Base-by-base conservation (phyloP, 768 basidiomycete species). In the Pleurotus ostreatus region DNA sequence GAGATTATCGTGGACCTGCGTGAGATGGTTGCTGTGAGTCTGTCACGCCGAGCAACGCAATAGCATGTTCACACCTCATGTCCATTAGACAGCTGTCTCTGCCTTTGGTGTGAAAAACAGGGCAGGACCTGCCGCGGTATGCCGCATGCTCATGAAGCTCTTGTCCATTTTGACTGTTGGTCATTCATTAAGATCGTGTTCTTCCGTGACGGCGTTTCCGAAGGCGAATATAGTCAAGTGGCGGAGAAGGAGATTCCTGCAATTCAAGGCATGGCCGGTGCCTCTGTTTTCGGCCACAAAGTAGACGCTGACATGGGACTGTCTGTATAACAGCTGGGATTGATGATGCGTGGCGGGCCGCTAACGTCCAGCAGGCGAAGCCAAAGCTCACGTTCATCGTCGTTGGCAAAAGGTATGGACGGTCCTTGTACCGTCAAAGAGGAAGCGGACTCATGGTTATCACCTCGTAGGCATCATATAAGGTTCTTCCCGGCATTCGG, bases 301-400 rank as follows among this genome's bases (percentile, higher is more conserved):
- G 12, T 15, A 9, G 15, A 20, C 25, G 46, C 23, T 12, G 20
- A 53, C 34, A 23, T 25, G 38, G n/a, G 9, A 15, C 15, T 53
- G 3, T 13, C 20, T 16, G 11, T 23, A 4, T 5, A 5, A 25
- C 30, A 61, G 62, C 39, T 9, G 64, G 63, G 5, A 63, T 66
- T 26, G 22, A 52, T 4, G 60, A 62, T 15, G 40, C 65, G 0
- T 68, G 64, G 61, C 13, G 23, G 9, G 60, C 59, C 23, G 57
- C 49, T 0, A 7, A 63, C 1, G 39, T 34, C 0, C 4, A 54
- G 9, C 22, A 13, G 5, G 59, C 62, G 0, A 66, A 68, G 55
- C 82, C 84, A 0, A 68, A 65, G 1, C 16, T 88, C 0, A 78
- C 79, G 0, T 85, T 78, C 60, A 76, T 88, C 12, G 73, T 85